phyloP scores from a whole-genome alignment of 1,139 yeast species.

The Taphrina populina region DNA sequence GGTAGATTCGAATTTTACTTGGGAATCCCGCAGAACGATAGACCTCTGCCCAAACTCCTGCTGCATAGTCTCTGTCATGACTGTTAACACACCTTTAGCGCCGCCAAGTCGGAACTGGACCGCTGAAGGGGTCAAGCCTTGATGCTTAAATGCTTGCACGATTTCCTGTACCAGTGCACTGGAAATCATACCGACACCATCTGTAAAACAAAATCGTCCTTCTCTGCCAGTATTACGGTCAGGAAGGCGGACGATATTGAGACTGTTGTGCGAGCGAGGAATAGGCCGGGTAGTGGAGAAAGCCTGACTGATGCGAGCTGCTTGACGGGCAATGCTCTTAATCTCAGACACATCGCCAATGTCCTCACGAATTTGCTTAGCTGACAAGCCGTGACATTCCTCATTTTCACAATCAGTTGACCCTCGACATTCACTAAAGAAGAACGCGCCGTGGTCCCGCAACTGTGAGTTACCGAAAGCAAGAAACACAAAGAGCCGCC shows the following conservation, averaged over 20 bases:
- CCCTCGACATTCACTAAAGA: conserved; percentile 21
- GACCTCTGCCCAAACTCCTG: conserved; percentile 7
- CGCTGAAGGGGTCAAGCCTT: conserved; percentile 33
- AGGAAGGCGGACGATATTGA: conserved; percentile 1
- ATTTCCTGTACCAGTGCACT: conserved; percentile 25
- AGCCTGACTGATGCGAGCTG: conserved; percentile 37
- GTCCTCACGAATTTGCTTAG: conserved; percentile 31
- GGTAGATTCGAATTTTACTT: conserved; percentile 32
- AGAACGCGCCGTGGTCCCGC: conserved; percentile 37
- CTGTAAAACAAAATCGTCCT: conserved; percentile 33
- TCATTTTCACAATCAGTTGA: conserved; percentile 1
- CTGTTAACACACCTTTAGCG: conserved; percentile 34
- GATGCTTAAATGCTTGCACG: conserved; percentile 21
- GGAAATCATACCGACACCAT: conserved; percentile 36
- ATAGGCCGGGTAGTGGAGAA: conserved; percentile 36
- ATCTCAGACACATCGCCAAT: conserved; percentile 34
- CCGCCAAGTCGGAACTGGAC: conserved; percentile 37
- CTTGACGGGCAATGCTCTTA: conserved; percentile 27
- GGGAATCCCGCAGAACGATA: conserved; percentile 31
- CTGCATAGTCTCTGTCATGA: conserved; percentile 21
- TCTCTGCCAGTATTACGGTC: conserved; percentile 17
- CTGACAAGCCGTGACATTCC: conserved; percentile 13
- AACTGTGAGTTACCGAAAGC: conserved; percentile 37
- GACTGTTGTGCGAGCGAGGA: neutral
- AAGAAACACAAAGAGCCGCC: conserved; percentile 32